Conservation (phyloP, 352 stramenopile species). For the Chrysophaeum taylorii region DNA sequence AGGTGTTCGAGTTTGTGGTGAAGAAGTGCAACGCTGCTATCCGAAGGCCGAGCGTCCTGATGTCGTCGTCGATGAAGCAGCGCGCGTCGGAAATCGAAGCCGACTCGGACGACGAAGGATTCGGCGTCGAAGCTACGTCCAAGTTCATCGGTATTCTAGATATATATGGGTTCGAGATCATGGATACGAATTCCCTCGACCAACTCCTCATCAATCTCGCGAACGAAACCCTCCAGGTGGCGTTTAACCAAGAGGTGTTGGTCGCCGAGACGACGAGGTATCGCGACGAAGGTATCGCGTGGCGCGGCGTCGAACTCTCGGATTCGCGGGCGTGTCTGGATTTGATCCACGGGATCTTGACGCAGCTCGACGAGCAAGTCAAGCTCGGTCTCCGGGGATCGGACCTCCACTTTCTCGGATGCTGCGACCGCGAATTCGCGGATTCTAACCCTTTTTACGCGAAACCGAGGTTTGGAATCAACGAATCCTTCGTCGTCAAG, state of each 20-base stretch:
- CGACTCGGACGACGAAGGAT: slow-evolving; percentile 10
- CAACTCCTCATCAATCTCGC: slow-evolving; percentile 76
- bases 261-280: slow-evolving; percentile 33
- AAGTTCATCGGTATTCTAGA: slow-evolving; percentile 63
- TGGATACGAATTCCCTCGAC: slow-evolving; percentile 72
- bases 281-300: slow-evolving; percentile 17
- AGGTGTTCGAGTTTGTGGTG: slow-evolving; percentile 74
- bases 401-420: not conserved
- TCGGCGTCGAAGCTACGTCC: too few species aligned
- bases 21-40: slow-evolving; percentile 56
- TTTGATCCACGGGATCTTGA: slow-evolving; percentile 13
- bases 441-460: slow-evolving; percentile 21
- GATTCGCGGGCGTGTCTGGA: slow-evolving; percentile 22
- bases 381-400: not conserved
- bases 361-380: slow-evolving; percentile 16
- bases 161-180: slow-evolving; percentile 81
- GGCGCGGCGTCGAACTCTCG: slow-evolving; percentile 4
- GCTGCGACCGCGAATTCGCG: slow-evolving; percentile 30
- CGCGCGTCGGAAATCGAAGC: not conserved
- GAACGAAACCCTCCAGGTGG: slow-evolving; percentile 71
- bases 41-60: too few species aligned
- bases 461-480: slow-evolving; percentile 22
- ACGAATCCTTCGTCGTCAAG: slow-evolving; percentile 70
- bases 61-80: not conserved
- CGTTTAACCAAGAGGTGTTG: slow-evolving; percentile 52